Base-by-base conservation (phyloP, 129 eudicot species). In the Kitagawia praeruptora region DNA sequence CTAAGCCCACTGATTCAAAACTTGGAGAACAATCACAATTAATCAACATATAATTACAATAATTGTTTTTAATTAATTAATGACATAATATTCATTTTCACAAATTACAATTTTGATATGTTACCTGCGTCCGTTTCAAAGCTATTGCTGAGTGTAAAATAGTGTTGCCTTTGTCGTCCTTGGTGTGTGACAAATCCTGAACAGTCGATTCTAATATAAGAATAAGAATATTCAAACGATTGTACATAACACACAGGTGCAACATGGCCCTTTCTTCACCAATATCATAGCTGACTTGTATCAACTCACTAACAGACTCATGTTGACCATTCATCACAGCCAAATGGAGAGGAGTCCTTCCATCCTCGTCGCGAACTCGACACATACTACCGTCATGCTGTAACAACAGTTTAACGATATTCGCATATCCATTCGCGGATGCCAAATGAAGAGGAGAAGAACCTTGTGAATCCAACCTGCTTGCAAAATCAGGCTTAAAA, bases 241-340 rank as follows among this genome's bases (percentile, higher is more conserved):
- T 58, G 78, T 86, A 71, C 49, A 80, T 81, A 74, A 88, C 87
- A 79, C 96, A 90, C 81, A 90, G 63, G 70, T 88, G 90, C 82
- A 90, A 81, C 7, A 83, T 38, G 21, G 86, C 86, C 78, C 77
- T 89, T 10, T 76, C 49, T 45, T 45, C 12, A 6, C 9, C 48
- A 45, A 7, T 7, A 8, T 40, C 48, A 45, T 7, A 45, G 12
- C 9, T 8, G 12, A 45, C 48, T 45, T 45, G 8, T 45, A 8
- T 45, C 80, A 81, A 80, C 83, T 46, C 63, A n/a, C 46, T 80
- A 31, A 83, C 77, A 85, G 86, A 45, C 48, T 45, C 88, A 10
- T 87, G 86, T 25, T 82, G 81, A 2, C 96, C 96, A 66, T 77
- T 88, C 48, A 91, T 81, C 19, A 89, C 96, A 18, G 96, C 96